These are phyloP conservation scores for Apostasia ramifera DNA, from an alignment of 106 monocot genomes.

Conservation along the genomic window DNA sequence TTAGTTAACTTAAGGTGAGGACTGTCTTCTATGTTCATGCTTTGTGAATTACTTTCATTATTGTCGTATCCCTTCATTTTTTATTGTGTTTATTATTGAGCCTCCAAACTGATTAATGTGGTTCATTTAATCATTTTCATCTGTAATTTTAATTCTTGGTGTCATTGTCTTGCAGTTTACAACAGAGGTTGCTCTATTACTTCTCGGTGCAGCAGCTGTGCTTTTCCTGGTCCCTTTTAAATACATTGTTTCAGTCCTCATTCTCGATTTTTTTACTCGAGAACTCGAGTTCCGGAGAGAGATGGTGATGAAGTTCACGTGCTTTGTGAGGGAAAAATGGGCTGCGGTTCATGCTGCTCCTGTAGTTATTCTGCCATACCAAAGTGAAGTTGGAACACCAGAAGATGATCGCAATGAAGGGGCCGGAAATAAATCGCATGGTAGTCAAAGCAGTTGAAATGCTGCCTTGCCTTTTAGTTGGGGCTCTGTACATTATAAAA, in stretches of 20 bases:
- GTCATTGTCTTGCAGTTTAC: constrained; percentile 51
- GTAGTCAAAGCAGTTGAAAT: not conserved
- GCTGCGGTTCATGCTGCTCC: constrained; percentile 75
- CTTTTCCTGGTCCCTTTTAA: constrained; percentile 78
- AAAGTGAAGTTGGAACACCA: constrained; percentile 8
- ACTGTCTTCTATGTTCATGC: too few relatives aligned
- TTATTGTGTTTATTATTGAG: too few relatives aligned
- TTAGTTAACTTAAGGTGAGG: too few relatives aligned
- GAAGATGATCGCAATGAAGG: not conserved
- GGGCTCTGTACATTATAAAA: too few relatives aligned
- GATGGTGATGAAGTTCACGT: constrained; percentile 53
- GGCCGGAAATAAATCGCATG: not conserved
- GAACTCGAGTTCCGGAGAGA: constrained; percentile 82
- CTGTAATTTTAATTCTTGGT: not conserved
- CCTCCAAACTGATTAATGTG: too few relatives aligned
- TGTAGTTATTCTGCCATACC: constrained; percentile 73
- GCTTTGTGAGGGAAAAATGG: constrained; percentile 69
- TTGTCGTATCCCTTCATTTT: too few relatives aligned
- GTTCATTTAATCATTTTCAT: not conserved
- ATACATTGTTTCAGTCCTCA: constrained; percentile 46
- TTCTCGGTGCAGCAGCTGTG: constrained; percentile 36
- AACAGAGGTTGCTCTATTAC: constrained; percentile 57
- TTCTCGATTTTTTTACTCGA: constrained; percentile 83
- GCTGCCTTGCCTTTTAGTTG: too few relatives aligned
- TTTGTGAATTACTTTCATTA: too few relatives aligned